A percentile compares a stretch with the other conserved stretches of the same genome.
phyloP scores from a whole-genome alignment of 2,329 filamentous ascomycete species.

The Stachybotrys chlorohalonatus region DNA sequence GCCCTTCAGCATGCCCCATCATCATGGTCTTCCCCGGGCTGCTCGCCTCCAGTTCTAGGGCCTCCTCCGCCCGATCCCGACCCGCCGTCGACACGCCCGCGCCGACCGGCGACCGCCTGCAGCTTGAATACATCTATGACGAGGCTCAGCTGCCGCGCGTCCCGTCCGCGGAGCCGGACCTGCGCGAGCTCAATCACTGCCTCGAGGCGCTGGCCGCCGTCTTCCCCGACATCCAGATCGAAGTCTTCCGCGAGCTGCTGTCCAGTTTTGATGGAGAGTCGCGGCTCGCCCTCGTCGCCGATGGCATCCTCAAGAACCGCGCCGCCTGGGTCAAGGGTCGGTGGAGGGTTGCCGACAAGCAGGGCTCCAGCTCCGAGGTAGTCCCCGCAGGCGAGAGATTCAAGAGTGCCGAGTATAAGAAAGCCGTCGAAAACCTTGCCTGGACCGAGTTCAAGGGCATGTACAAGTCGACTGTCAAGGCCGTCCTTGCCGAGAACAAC shows the following conservation, averaged over 20 bases:
- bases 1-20: slow-evolving; percentile 23
- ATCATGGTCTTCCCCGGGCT: slow-evolving; percentile 42
- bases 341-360: slow-evolving; percentile 39
- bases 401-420: slow-evolving; percentile 56
- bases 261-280: slow-evolving; percentile 67
- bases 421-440: slow-evolving; percentile 57
- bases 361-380: slow-evolving; percentile 17
- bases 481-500: slow-evolving; percentile 72
- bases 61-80: slow-evolving; percentile 19
- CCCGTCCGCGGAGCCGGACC: slow-evolving; percentile 46
- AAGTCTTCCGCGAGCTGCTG: slow-evolving; percentile 78
- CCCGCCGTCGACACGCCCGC: slow-evolving; percentile 9
- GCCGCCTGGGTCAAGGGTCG: slow-evolving; percentile 63
- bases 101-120: slow-evolving; percentile 13
- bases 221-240: slow-evolving; percentile 73
- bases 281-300: slow-evolving; percentile 66
- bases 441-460: slow-evolving; percentile 70
- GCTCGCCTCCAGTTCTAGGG: slow-evolving; percentile 32
- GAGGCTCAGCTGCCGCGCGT: slow-evolving; percentile 42
- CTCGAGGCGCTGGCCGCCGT: slow-evolving; percentile 61
- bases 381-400: slow-evolving; percentile 58
- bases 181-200: slow-evolving; percentile 60
- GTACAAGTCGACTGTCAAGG: slow-evolving; percentile 64
- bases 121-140: slow-evolving; percentile 40
- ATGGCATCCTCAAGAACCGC: slow-evolving; percentile 65